Conservation (phyloP, 2,329 filamentous ascomycete species). For the Fusarium setosum region DNA sequence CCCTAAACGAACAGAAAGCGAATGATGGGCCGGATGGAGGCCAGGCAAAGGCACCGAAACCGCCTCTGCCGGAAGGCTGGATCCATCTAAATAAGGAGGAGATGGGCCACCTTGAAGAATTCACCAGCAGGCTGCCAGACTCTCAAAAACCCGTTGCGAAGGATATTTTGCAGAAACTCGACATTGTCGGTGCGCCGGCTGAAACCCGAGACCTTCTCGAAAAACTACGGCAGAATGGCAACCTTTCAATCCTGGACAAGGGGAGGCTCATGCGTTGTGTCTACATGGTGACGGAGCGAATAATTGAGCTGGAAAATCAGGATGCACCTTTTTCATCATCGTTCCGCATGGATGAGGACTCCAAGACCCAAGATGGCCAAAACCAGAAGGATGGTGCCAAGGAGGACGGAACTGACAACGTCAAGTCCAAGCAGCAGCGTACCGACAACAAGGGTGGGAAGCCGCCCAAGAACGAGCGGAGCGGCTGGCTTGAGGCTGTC, state of each 20-base stretch:
- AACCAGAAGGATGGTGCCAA: conserved; percentile 27
- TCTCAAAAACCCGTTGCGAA: conserved; percentile 70
- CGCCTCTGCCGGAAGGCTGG: conserved; percentile 59
- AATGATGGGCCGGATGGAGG: conserved; percentile 22
- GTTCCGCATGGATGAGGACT: conserved; percentile 37
- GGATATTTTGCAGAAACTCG: conserved; percentile 70
- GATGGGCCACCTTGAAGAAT: conserved; percentile 65
- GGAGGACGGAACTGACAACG: conserved; percentile 29
- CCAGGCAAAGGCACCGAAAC: conserved; percentile 40
- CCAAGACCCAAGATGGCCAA: conserved; percentile 38
- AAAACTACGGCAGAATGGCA: conserved; percentile 69
- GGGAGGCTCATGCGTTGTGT: conserved; percentile 51
- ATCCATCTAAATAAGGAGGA: conserved; percentile 59
- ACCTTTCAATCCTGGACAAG: conserved; percentile 54
- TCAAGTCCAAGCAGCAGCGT: conserved; percentile 41
- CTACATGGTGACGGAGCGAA: conserved; percentile 50
- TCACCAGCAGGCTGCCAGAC: conserved; percentile 71
- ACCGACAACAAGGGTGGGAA: conserved; percentile 50
- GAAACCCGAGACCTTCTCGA: conserved; percentile 71
- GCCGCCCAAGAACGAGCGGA: conserved; percentile 46
- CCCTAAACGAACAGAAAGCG: conserved; percentile 31
- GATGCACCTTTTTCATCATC: conserved; percentile 33
- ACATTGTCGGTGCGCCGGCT: conserved; percentile 74
- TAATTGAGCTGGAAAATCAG: conserved; percentile 45
- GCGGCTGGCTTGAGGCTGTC: conserved; percentile 50